Conservation (phyloP, 2,329 filamentous ascomycete genomes). For the Cladosporium phlei region DNA sequence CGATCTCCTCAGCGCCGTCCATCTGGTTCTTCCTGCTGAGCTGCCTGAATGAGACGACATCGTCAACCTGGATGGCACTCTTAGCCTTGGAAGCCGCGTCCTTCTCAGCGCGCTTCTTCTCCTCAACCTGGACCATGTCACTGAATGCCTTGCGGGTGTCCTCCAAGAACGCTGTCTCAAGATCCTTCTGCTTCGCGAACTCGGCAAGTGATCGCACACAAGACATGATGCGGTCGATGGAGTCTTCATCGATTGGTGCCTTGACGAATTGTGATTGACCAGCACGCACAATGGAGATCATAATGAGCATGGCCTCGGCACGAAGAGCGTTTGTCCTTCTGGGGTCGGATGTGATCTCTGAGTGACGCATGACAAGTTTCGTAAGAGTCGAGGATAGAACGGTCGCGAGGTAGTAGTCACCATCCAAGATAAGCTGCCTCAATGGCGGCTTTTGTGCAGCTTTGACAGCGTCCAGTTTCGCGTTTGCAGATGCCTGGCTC, state of each 20-base stretch:
- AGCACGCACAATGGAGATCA: conserved; percentile 97
- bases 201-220: conserved; percentile 90
- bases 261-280: conserved; percentile 99
- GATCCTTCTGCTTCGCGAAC: conserved; percentile 80
- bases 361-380: conserved; percentile 95
- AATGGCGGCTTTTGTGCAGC: conserved; percentile 93
- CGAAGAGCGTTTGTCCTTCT: conserved; percentile 89
- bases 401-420: conserved; percentile 92
- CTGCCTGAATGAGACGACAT: conserved; percentile 88
- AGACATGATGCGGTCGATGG: conserved; percentile 96
- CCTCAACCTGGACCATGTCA: conserved; percentile 93
- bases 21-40: conserved; percentile 83
- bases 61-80: conserved; percentile 89
- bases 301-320: conserved; percentile 97
- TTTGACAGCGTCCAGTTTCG: conserved; percentile 92
- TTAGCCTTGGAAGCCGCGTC: conserved; percentile 90
- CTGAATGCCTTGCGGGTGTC: conserved; percentile 95
- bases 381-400: conserved; percentile 94
- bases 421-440: conserved; percentile 89
- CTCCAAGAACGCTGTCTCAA: conserved; percentile 87
- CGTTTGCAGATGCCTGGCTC: conserved; percentile 81
- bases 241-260: conserved; percentile 94
- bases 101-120: conserved; percentile 95
- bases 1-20: conserved; percentile 79
- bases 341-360: conserved; percentile 80